Evolutionary conservation across 805 yeast genomes (phyloP).

Genomic region (Yarrowia keelungensis): DNA sequence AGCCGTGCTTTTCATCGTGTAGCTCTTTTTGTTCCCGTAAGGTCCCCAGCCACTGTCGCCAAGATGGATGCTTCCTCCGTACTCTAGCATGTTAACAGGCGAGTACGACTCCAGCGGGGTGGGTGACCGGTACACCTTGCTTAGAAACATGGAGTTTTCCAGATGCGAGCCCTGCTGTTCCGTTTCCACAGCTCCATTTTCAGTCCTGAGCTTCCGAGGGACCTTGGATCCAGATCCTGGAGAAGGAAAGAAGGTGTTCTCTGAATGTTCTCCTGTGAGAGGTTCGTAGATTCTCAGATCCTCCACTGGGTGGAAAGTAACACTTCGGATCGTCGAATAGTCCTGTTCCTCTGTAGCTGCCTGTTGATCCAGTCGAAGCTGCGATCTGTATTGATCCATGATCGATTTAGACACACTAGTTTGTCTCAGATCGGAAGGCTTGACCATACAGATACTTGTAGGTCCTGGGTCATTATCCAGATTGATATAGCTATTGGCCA

Average conservation of each 20-base stretch:
- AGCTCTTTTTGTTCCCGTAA: conserved; percentile 3
- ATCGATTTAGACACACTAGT: conserved; percentile 2
- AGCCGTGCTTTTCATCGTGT: conserved; percentile 4
- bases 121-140: conserved; percentile 6
- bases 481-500: background rate
- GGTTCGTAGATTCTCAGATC: conserved; percentile 20
- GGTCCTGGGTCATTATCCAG: conserved; percentile 14
- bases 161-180: background rate
- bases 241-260: conserved; percentile 22
- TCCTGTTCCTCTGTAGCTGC: conserved; percentile 1
- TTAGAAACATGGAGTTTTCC: conserved; percentile 7
- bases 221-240: conserved; percentile 31
- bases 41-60: conserved; percentile 26
- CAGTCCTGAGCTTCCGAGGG: background rate
- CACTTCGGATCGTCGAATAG: conserved; percentile 11
- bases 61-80: conserved; percentile 21
- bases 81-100: conserved; percentile 24
- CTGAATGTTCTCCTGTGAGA: conserved; percentile 29
- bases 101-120: conserved; percentile 6
- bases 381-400: conserved; percentile 26
- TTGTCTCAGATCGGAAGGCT: conserved; percentile 17
- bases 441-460: conserved; percentile 20
- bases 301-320: conserved; percentile 7
- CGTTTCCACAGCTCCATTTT: background rate
- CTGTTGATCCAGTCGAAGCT: background rate